Conservation (phyloP, 208 protist genomes). For the Pavlovales sp. region DNA sequence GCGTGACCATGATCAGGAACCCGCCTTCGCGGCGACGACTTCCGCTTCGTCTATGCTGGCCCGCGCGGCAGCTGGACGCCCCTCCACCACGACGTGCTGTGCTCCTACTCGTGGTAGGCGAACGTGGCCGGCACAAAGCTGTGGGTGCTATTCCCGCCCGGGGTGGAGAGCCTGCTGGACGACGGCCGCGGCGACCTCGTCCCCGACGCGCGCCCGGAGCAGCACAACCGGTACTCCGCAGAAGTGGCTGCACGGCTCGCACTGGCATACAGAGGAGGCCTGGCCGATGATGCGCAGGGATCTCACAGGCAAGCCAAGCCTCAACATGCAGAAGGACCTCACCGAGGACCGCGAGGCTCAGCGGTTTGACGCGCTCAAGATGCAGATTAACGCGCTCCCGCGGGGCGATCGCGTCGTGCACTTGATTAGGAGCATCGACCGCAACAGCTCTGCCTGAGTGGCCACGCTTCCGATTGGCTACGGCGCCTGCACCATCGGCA, state of each 20-base stretch:
- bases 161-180: background rate
- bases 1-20: too few species aligned
- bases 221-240: background rate
- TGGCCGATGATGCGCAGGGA: too few species aligned
- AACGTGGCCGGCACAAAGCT: conserved; percentile 2
- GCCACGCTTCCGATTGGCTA: too few species aligned
- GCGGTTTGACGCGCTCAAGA: too few species aligned
- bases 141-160: background rate
- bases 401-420: too few species aligned
- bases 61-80: background rate
- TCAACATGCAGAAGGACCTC: too few species aligned
- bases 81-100: conserved; percentile 30
- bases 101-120: conserved; percentile 30
- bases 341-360: too few species aligned
- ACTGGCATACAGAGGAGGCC: background rate
- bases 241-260: background rate
- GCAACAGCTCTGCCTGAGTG: too few species aligned
- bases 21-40: background rate
- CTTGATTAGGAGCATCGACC: too few species aligned
- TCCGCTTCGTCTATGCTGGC: conserved; percentile 23
- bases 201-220: background rate
- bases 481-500: too few species aligned
- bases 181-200: background rate
- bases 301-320: too few species aligned
- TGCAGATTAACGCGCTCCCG: too few species aligned